These are phyloP conservation scores for Gigaspora rosea DNA, from an alignment of 192 early-diverging fungal species.

Conservation along the genomic window DNA sequence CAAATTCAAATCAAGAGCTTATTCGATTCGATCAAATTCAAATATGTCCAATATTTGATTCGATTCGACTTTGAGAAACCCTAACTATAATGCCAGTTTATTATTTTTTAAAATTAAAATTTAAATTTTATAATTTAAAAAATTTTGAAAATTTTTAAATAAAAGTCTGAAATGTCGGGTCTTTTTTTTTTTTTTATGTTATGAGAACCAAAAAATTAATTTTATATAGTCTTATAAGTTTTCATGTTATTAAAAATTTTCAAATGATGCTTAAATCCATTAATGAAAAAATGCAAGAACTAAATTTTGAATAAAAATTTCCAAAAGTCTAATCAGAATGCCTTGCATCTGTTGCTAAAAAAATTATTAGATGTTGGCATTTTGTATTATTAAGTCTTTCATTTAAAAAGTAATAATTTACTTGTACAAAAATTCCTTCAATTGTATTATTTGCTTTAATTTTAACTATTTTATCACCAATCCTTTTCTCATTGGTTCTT, in stretches of 20 bases:
- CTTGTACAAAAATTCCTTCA: neutral
- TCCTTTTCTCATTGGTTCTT: neutral
- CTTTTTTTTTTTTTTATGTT: too few relatives aligned
- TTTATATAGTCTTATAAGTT: too few relatives aligned
- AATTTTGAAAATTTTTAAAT: too few relatives aligned
- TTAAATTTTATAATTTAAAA: too few relatives aligned
- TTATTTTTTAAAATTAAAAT: too few relatives aligned
- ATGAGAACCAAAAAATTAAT: too few relatives aligned
- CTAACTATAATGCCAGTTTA: too few relatives aligned
- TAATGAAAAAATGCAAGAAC: neutral
- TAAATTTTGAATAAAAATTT: neutral
- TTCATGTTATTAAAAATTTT: neutral
- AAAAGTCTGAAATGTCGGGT: too few relatives aligned
- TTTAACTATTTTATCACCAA: neutral
- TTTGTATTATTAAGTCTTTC: neutral
- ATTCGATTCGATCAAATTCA: too few relatives aligned
- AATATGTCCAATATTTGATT: too few relatives aligned
- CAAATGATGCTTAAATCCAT: neutral
- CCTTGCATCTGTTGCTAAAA: neutral
- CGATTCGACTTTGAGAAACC: too few relatives aligned
- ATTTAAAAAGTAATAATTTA: neutral
- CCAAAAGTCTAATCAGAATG: neutral
- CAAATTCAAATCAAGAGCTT: too few relatives aligned
- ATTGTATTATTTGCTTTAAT: neutral
- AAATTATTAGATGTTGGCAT: neutral